Conservation (phyloP, 1,284 basidiomycete species). For the Cystobasidiaceae sp. region DNA sequence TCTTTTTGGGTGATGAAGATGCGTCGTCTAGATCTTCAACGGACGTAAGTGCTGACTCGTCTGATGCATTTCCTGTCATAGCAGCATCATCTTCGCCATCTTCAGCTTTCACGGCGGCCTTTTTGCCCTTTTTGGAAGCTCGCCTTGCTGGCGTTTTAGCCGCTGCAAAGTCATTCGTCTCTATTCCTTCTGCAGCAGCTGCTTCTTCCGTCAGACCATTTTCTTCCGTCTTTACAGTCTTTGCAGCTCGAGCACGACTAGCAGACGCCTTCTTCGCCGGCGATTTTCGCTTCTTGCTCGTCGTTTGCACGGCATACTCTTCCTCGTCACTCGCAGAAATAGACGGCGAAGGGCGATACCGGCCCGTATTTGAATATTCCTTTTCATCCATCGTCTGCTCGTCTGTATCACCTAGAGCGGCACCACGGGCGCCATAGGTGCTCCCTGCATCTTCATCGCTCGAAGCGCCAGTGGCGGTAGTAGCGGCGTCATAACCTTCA, state of each 20-base stretch:
- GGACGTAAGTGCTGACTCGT: not conserved
- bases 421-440: not conserved
- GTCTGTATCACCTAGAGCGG: slow-evolving; percentile 22
- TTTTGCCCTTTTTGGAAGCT: not conserved
- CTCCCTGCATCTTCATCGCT: not conserved
- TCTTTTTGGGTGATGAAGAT: not conserved
- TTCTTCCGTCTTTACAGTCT: slow-evolving; percentile 4
- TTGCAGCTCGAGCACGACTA: not conserved
- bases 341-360: too few species aligned
- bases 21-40: slow-evolving; percentile 1
- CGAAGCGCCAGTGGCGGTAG: not conserved
- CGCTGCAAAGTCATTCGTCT: not conserved
- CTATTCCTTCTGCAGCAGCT: not conserved
- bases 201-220: slow-evolving; percentile 7
- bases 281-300: not conserved
- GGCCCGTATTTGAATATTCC: not conserved
- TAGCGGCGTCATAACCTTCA: slow-evolving; percentile 8
- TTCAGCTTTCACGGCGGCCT: not conserved
- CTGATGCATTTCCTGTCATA: not conserved
- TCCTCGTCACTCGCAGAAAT: not conserved
- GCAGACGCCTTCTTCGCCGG: slow-evolving; percentile 6
- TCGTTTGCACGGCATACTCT: not conserved
- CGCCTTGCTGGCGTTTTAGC: not conserved
- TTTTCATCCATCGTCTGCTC: slow-evolving; percentile 20
- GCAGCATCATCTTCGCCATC: not conserved